These are phyloP conservation scores for Mycena crocata DNA, from an alignment of 768 basidiomycete species.

Conservation along the genomic window DNA sequence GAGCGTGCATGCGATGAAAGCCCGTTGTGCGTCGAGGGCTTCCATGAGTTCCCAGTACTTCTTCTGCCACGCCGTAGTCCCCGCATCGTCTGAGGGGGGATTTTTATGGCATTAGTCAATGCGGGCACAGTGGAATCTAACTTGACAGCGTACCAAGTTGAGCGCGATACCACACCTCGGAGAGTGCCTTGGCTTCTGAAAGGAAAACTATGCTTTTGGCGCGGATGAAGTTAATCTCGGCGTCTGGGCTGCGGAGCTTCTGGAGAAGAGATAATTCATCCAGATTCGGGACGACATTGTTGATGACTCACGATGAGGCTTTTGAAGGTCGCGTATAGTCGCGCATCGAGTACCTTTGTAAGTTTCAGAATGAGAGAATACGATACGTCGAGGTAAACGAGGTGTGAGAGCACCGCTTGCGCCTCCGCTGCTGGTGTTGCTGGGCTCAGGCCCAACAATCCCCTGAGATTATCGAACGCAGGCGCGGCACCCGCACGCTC, in stretches of 20 bases:
- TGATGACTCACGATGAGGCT: constrained; percentile 1
- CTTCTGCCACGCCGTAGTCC: constrained; percentile 6
- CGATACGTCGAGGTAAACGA: constrained; percentile 25
- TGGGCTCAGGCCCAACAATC: too few relatives aligned
- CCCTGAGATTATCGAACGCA: too few relatives aligned
- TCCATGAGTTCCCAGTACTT: constrained; percentile 26
- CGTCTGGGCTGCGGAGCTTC: not conserved
- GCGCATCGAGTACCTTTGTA: constrained; percentile 9
- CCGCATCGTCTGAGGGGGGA: not conserved
- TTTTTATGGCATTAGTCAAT: not conserved
- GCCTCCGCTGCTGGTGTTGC: constrained; percentile 4
- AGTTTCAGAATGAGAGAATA: constrained; percentile 13
- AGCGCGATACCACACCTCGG: not conserved
- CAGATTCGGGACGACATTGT: not conserved
- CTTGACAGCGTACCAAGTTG: not conserved
- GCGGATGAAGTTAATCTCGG: constrained; percentile 23
- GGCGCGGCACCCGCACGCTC: not conserved
- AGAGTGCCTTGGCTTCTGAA: not conserved
- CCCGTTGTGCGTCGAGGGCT: constrained; percentile 24
- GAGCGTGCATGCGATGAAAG: constrained; percentile 15
- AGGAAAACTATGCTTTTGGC: constrained; percentile 23
- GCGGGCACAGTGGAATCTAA: not conserved
- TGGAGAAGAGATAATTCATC: not conserved
- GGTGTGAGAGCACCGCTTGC: constrained; percentile 17
- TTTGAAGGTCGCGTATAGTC: constrained; percentile 1